phyloP scores from a whole-genome alignment of 768 basidiomycete species.

The Naganishia vishniacii region DNA sequence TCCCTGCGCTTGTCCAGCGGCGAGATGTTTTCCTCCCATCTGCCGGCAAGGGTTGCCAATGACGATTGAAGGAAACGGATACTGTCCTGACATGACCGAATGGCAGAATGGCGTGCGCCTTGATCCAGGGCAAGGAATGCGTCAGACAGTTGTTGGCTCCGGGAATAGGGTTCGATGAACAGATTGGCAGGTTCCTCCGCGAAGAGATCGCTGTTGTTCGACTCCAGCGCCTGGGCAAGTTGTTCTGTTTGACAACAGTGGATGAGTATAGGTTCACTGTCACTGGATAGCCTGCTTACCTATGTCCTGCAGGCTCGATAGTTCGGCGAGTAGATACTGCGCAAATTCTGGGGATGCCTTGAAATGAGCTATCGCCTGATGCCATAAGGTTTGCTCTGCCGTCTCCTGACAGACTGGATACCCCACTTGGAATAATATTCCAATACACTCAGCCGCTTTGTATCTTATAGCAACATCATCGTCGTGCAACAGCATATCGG shows the following conservation, averaged over 20 bases:
- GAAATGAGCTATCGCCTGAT: neutral
- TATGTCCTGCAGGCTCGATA: constrained; percentile 13
- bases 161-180: constrained; percentile 28
- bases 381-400: neutral
- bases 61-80: neutral
- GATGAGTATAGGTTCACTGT: neutral
- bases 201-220: constrained; percentile 37
- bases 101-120: neutral
- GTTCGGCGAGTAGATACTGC: constrained; percentile 21
- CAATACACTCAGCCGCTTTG: constrained; percentile 1
- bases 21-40: neutral
- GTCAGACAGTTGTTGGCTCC: neutral
- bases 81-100: neutral
- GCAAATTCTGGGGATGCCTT: neutral
- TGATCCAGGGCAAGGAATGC: neutral
- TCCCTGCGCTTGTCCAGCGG: constrained; percentile 1
- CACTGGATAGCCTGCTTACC: constrained; percentile 21
- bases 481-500: constrained; percentile 9
- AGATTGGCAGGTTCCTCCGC: constrained; percentile 44
- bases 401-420: neutral
- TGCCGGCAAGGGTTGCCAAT: neutral
- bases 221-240: neutral
- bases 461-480: neutral
- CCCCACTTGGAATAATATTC: neutral
- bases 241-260: neutral